A percentile compares a stretch with the other conserved stretches of the same genome.
Conservation (phyloP, 495 filamentous ascomycete genomes). For the Ascodesmis nigricans region DNA sequence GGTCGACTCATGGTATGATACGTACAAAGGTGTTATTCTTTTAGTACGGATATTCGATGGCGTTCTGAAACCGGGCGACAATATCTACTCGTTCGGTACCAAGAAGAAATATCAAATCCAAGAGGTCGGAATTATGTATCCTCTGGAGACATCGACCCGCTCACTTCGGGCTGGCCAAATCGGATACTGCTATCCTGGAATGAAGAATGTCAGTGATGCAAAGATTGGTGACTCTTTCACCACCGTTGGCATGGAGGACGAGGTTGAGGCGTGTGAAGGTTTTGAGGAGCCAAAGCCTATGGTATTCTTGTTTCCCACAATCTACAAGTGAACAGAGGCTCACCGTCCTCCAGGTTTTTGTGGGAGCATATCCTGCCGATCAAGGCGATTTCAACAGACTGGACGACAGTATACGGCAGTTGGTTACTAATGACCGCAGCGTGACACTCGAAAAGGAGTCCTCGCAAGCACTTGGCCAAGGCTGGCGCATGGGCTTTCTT, state of each 20-base stretch:
- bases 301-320: too few species aligned
- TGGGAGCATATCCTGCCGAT: slow-evolving; percentile 84
- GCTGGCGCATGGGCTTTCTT: slow-evolving; percentile 86
- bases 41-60: slow-evolving; percentile 86
- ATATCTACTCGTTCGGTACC: slow-evolving; percentile 65
- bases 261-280: slow-evolving; percentile 62
- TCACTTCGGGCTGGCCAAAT: slow-evolving; percentile 76
- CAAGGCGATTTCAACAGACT: slow-evolving; percentile 68
- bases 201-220: slow-evolving; percentile 87
- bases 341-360: slow-evolving; percentile 31
- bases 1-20: slow-evolving; percentile 95
- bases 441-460: slow-evolving; percentile 84
- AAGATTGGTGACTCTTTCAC: slow-evolving; percentile 93
- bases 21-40: slow-evolving; percentile 79
- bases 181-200: slow-evolving; percentile 90
- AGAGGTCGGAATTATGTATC: slow-evolving; percentile 93
- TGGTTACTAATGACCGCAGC: slow-evolving; percentile 83
- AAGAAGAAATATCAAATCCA: slow-evolving; percentile 73
- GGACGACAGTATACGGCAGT: slow-evolving; percentile 83
- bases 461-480: slow-evolving; percentile 78
- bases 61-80: slow-evolving; percentile 56
- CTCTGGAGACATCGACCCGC: slow-evolving; percentile 60
- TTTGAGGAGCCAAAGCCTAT: slow-evolving; percentile 97
- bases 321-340: too few species aligned
- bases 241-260: slow-evolving; percentile 51